Evolutionary conservation across 768 basidiomycete species (phyloP), one percentile per base, ranked within the genome.

Genomic region (Suillus tomentosus): DNA sequence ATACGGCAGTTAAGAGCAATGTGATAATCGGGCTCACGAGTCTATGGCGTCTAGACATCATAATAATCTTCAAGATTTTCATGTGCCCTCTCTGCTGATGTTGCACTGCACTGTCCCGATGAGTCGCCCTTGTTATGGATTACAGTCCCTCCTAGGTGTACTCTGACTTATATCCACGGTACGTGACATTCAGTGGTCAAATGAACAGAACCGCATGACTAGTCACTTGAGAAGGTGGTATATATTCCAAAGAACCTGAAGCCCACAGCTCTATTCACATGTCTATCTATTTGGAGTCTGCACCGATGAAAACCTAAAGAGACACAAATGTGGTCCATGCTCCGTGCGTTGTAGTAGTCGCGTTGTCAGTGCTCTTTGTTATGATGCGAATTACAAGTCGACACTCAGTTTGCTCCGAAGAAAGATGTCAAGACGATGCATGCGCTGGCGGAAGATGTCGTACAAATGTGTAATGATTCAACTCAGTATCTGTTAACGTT

Each of bases 61-160:
- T n/a, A 31, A 31, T 1, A 13, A 34, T 19, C 9, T 53, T 53
- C 31, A 34, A 31, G 17, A 11, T 36, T 6, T 36, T 36, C 53
- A n/a, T 36, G 31, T 36, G 17, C n/a, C 19, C 17, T 24, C 13
- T 15, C 37, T 22, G 24, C 9, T 31, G 40, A 42, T 5, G 11
- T 42, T 42, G 22, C 24, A 13, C 24, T 9, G 39, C 4, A 5
- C 22, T 24, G 11, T 58, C 10, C 40, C 56, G 11, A 40, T 58
- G 17, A 17, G 17, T 31, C 17, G 27, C 24, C 3, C 10, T 58
- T 42, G 6, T 40, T 24, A 40, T 17, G 17, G 24, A 24, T 57
- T 57, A 15, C 24, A 11, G n/a, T 56, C 15, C 24, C 11, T 55
- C 54, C 13, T n/a, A 36, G 54, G 85, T 88, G 67, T 5, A 19